Conservation (phyloP, 768 basidiomycete species). For the Galerina sulciceps region DNA sequence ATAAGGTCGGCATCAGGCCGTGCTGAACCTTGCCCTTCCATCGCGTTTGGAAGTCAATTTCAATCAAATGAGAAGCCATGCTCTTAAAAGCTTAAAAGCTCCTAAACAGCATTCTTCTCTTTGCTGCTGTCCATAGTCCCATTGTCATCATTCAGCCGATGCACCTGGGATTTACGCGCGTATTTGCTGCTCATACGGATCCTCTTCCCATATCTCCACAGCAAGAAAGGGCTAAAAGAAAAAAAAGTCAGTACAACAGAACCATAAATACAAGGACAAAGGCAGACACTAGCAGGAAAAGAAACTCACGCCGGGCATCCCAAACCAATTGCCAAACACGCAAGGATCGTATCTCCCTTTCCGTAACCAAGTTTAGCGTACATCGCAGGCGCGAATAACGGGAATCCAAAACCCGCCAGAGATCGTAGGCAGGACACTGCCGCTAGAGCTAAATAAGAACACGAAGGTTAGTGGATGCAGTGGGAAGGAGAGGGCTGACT, state of each 20-base stretch:
- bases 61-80: too few species aligned
- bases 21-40: too few species aligned
- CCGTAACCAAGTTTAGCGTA: slow-evolving; percentile 70
- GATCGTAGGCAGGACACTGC: slow-evolving; percentile 67
- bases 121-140: neutral
- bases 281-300: neutral
- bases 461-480: neutral
- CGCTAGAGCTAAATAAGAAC: slow-evolving; percentile 52
- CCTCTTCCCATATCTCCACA: slow-evolving; percentile 38
- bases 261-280: neutral
- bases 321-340: slow-evolving; percentile 56
- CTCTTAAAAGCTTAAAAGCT: too few species aligned
- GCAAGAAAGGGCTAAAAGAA: slow-evolving; percentile 34
- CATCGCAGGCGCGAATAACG: slow-evolving; percentile 77
- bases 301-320: slow-evolving; percentile 62
- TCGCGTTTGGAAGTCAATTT: too few species aligned
- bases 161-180: slow-evolving; percentile 29
- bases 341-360: slow-evolving; percentile 69
- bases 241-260: neutral
- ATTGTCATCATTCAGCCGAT: neutral
- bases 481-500: neutral
- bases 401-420: slow-evolving; percentile 74
- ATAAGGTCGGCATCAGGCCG: too few species aligned
- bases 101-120: neutral
- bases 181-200: slow-evolving; percentile 55